Evolutionary conservation across 129 eudicot genomes (phyloP), one percentile per base, ranked within the genome.

Genomic region (Chrysanthemum makinoi): DNA sequence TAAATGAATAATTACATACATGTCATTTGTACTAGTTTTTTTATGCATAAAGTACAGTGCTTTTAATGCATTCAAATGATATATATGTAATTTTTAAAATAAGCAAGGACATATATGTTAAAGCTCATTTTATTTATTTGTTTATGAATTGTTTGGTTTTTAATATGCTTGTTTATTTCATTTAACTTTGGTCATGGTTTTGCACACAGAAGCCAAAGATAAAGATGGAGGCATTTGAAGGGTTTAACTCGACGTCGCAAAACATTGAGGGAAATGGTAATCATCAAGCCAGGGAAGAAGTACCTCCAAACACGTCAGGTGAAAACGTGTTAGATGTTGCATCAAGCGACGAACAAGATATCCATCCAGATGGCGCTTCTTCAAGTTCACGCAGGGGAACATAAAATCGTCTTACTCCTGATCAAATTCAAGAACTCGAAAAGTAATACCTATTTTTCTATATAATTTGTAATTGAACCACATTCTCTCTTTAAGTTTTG

Each of bases 391-490:
- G 66, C 0, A 30, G 50, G 62, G 15, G 56, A 19, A 64, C 56
- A 1, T 52, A 57, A 39, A 8, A 46, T 43, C 75, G 56, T 17
- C 46, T 56, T 46, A 57, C 66, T 39, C 75, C 14, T 0, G 16
- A 39, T 22, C 75, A 71, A 13, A 71, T 44, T 35, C 43, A 71
- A 43, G 22, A 71, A 43, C 75, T 71, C n/a, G 66, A 71, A 71
- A 71, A 9, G 75, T 57, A 65, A 53, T 50, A 10, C 0, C 9
- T 28, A 4, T 24, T 1, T 28, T 28, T 16, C 11, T 3, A 28
- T 4, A 3, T 26, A 33, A 0, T 5, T 33, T 33, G 39, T 33
- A 33, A 33, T 0, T 33, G 1, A 33, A 33, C 1, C 7, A 33
- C 39, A 3, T 33, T 33, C 7, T 33, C 39, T 5, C 1, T 33